These are phyloP conservation scores for Kazachstania sp. DNA, from an alignment of 1,139 yeast species.

Conservation along the genomic window DNA sequence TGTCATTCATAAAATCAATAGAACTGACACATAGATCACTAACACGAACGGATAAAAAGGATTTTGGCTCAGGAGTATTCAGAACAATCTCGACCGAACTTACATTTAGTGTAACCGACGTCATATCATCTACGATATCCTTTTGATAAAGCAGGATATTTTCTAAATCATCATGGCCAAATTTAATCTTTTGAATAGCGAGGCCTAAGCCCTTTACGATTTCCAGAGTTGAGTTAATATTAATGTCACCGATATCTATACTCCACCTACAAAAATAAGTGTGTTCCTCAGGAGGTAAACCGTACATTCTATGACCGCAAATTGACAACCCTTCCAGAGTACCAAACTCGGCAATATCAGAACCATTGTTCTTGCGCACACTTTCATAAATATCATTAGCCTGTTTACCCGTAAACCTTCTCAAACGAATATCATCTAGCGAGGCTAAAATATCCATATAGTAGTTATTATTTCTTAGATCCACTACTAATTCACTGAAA, in stretches of 20 bases:
- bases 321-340: conserved; percentile 36
- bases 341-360: conserved; percentile 32
- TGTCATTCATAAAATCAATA: conserved; percentile 62
- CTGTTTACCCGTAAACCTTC: conserved; percentile 36
- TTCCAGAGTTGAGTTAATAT: conserved; percentile 44
- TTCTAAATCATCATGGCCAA: conserved; percentile 65
- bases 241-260: conserved; percentile 54
- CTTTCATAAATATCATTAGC: conserved; percentile 45
- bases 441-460: conserved; percentile 74
- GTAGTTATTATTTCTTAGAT: conserved; percentile 77
- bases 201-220: conserved; percentile 41
- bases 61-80: conserved; percentile 26
- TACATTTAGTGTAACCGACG: conserved; percentile 38
- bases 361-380: conserved; percentile 14
- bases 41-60: conserved; percentile 29
- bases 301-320: conserved; percentile 89
- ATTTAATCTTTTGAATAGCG: conserved; percentile 42
- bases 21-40: conserved; percentile 39
- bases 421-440: conserved; percentile 15
- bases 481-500: conserved; percentile 63
- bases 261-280: conserved; percentile 91
- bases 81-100: conserved; percentile 30
- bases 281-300: conserved; percentile 80
- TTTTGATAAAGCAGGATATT: conserved; percentile 55
- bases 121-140: conserved; percentile 58